Base-by-base conservation (phyloP, 345 rosid genomes). In the Isatis tinctoria region DNA sequence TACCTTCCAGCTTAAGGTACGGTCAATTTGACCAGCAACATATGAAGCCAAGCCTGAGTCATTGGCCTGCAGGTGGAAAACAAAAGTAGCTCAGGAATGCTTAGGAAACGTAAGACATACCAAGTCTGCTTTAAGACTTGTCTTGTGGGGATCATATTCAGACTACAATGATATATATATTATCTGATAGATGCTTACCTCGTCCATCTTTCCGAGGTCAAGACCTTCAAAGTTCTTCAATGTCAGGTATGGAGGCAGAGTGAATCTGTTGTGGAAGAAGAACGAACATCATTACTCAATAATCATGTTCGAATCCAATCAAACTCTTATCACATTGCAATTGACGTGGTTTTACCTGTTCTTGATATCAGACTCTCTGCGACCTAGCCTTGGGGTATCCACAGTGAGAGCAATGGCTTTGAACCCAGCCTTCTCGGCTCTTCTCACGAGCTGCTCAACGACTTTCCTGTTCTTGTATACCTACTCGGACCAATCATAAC, bases 321-420 rank as follows among this genome's bases (percentile, higher is more conserved):
- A 60, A 32, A 53, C 51, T 30, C 18, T 35, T 3, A 20, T 52
- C 24, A 70, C 61, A 57, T 57, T 47, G 45, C 18, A 28, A 17
- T 8, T 20, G 20, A 45, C 3, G 10, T 33, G 44, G 32, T 24
- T 35, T 60, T 47, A 90, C 98, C 91, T 82, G 83, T 90, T 93
- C 85, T 88, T 93, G 88, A 93, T 93, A 76, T 93, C 98, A 63
- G 95, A 84, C 74, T 93, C 98, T 65, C 98, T 86, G 43, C 93
- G 95, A 20, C 98, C 98, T 0, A 93, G 91, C 83, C 90, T 85
- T 52, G 98, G 98, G 72, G 91, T 86, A 60, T 93, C 97, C 35
- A 93, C 98, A 45, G 98, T 93, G 58, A 93, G 97, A 74, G 88
- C 98, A 83, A 93, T 88, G 36, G 98, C 98, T 88, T 87, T 90